These are phyloP conservation scores for Ichthyophthirius multifiliis DNA, from an alignment of 169 alveolate genomes.

Conservation along the genomic window DNA sequence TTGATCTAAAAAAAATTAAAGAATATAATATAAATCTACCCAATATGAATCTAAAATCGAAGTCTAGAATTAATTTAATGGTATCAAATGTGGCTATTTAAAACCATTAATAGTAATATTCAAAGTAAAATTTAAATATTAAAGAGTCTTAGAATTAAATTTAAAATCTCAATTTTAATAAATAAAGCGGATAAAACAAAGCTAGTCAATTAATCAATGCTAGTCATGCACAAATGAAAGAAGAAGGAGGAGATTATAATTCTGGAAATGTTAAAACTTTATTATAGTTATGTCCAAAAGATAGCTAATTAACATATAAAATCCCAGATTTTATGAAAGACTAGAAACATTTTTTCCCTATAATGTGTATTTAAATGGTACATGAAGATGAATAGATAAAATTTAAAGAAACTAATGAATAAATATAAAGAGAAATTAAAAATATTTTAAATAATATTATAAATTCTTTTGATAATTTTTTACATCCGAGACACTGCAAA, in stretches of 20 bases:
- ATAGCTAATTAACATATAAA: background rate
- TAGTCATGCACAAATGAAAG: background rate
- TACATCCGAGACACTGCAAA: conserved; percentile 53
- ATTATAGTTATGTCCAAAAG: background rate
- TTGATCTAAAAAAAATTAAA: too few species aligned
- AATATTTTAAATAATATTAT: conserved; percentile 25
- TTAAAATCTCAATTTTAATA: too few species aligned
- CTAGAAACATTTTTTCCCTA: conserved; percentile 5
- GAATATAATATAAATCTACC: too few species aligned
- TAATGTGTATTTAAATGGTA: background rate
- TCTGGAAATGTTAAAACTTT: background rate
- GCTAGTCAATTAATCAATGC: too few species aligned
- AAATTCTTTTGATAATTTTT: conserved; percentile 40
- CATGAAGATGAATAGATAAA: conserved; percentile 23
- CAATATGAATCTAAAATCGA: too few species aligned
- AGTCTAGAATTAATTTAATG: too few species aligned
- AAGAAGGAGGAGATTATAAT: background rate
- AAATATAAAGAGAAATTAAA: conserved; percentile 26
- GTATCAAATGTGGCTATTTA: too few species aligned
- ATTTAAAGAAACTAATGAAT: conserved; percentile 36
- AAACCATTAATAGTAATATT: too few species aligned
- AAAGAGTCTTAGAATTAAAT: too few species aligned
- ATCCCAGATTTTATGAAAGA: conserved; percentile 5
- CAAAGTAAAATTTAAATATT: too few species aligned
- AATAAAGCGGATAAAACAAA: too few species aligned